Conservation (phyloP, 371 early-diverging fungal species). For the Apophysomyces ossiformis region DNA sequence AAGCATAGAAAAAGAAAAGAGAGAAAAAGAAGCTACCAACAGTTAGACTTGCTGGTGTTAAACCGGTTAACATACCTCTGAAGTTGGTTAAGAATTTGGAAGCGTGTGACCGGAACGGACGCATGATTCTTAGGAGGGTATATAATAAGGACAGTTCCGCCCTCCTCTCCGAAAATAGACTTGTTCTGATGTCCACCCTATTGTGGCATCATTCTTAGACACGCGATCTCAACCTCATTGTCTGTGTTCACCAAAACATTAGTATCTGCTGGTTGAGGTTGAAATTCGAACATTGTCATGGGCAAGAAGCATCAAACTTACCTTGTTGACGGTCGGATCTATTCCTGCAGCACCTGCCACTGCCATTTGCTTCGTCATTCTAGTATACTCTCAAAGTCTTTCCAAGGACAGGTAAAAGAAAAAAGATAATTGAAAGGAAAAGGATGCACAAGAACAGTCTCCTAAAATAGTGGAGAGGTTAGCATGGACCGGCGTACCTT, state of each 20-base stretch:
- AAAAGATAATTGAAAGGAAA: neutral
- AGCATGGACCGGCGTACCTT: conserved; percentile 74
- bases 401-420: conserved; percentile 24
- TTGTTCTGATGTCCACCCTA: conserved; percentile 3
- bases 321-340: conserved; percentile 19
- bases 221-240: neutral
- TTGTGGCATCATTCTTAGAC: neutral
- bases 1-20: neutral
- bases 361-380: conserved; percentile 27
- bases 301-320: conserved; percentile 21
- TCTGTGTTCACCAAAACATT: neutral
- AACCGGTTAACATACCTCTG: neutral
- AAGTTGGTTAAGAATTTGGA: neutral
- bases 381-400: conserved; percentile 25
- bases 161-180: neutral
- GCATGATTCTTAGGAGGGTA: conserved; percentile 3
- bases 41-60: neutral
- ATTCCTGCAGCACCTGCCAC: conserved; percentile 28
- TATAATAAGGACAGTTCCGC: neutral
- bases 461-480: neutral
- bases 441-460: neutral
- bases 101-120: conserved; percentile 6
- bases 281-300: neutral
- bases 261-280: neutral
- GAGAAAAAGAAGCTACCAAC: neutral